Evolutionary conservation across 208 protist genomes (phyloP).

Genomic region (Strigomonas culicis): DNA sequence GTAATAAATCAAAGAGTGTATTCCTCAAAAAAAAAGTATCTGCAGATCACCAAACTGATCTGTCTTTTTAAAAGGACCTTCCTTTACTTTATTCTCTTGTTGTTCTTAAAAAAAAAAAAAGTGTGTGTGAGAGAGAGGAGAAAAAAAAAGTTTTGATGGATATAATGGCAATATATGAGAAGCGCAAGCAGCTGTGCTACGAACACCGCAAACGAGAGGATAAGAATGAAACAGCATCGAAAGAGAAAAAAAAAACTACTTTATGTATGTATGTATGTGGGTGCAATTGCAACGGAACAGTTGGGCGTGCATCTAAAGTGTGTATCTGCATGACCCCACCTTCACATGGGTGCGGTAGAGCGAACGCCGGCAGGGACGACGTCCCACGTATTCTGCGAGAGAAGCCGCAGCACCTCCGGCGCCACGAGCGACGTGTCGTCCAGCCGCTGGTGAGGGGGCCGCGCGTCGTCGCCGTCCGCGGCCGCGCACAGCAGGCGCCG

Average conservation of each 20-base stretch:
- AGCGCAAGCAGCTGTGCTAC: neutral
- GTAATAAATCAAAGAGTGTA: neutral
- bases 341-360: no score
- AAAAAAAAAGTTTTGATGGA: neutral
- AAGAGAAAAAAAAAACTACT: slow-evolving; percentile 10
- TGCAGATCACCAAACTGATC: neutral
- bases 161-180: neutral
- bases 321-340: no score
- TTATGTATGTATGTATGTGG: neutral
- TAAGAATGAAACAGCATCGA: neutral
- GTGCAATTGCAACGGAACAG: neutral
- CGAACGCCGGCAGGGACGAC: neutral
- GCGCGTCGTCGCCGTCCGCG: neutral
- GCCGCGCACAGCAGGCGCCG: no score
- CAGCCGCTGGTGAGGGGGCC: neutral
- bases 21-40: neutral
- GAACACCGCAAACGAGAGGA: no score
- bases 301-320: no score
- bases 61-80: no score
- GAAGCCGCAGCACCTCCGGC: neutral
- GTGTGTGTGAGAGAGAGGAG: neutral
- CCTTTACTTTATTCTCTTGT: no score
- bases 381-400: neutral
- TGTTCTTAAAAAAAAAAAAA: no score
- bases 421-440: no score